Base-by-base conservation (phyloP, 768 basidiomycete genomes). In the Rhizopogon vinicolor region DNA sequence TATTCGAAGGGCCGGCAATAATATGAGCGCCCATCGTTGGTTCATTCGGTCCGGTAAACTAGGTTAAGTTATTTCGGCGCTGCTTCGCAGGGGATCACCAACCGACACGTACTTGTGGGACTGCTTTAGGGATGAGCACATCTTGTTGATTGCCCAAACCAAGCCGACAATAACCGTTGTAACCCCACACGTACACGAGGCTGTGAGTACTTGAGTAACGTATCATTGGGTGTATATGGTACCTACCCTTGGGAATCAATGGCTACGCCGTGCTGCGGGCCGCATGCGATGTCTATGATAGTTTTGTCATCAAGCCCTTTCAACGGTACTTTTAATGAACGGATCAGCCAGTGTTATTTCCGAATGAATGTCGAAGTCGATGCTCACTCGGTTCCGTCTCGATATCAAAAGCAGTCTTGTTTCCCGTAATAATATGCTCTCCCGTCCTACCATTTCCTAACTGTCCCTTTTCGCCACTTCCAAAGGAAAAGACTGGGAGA, bases 381-480 rank as follows among this genome's bases (percentile, higher is more conserved):
- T 78, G 60, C 62, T 89, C 35, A 70, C 91, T 74, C 25, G 91
- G 90, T 8, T 82, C 77, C 35, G 75, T 71, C 61, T 92, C 86
- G 18, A 89, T 79, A 64, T 96, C 94, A 63, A 81, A 96, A 10
- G 82, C 85, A 0, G 86, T 83, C 71, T 93, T 93, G 62, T 91
- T 91, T 18, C 89, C 90, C 1, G 89, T 87, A 8, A 86, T 82
- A 55, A 96, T 91, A 37, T 91, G 83, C 70, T 96, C 93, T n/a
- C 95, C 93, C 0, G 93, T 95, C 59, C 84, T 84, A 16, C 95
- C 96, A 67, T 93, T 95, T 0, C 93, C 96, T 0, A 98, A 76
- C 60, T 97, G 95, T 1, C 96, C 96, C 56, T 91, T 86, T 70
- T 97, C 94, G 19, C 86, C 91, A 50, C 91, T 94, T 35, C 96